Conservation (phyloP, 2,329 filamentous ascomycete species). For the Coniochaeta sp. region DNA sequence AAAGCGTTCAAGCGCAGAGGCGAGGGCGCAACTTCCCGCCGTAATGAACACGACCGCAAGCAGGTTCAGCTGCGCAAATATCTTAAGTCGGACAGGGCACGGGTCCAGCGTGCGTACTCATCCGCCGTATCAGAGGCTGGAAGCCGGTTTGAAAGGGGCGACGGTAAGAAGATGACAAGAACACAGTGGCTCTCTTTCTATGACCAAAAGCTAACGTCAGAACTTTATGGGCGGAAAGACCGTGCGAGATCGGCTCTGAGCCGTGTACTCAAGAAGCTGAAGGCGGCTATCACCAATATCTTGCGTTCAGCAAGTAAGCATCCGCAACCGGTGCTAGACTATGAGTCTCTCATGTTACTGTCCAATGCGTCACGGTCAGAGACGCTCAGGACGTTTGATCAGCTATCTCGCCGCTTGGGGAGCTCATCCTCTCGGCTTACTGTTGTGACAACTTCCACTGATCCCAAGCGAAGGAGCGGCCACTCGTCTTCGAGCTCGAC, state of each 20-base stretch:
- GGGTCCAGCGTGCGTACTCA: constrained; percentile 34
- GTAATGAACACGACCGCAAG: constrained; percentile 8
- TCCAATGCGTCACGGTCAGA: constrained; percentile 40
- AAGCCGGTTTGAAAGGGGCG: constrained; percentile 34
- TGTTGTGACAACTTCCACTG: background rate
- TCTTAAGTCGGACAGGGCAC: constrained; percentile 29
- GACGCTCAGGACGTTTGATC: constrained; percentile 39
- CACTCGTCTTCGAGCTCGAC: background rate
- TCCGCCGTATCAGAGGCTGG: constrained; percentile 31
- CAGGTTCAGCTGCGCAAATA: constrained; percentile 24
- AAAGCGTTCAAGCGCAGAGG: constrained; percentile 21
- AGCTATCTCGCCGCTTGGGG: constrained; percentile 30
- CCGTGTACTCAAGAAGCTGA: constrained; percentile 34
- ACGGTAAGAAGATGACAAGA: constrained; percentile 27
- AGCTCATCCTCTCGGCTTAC: background rate
- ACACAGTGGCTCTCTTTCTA: no score
- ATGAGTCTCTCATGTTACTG: constrained; percentile 35
- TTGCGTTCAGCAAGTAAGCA: constrained; percentile 25
- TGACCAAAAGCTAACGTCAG: constrained; percentile 1
- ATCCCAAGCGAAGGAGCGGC: background rate
- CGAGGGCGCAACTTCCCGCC: constrained; percentile 6
- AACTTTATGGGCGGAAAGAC: constrained; percentile 17
- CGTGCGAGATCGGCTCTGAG: constrained; percentile 29
- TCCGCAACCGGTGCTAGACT: constrained; percentile 30
- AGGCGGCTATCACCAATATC: constrained; percentile 30